Percentiles rank a stretch among this genome's conserved stretches.
phyloP scores from a whole-genome alignment of 352 stramenopile genomes.

The Globisporangium rhizosaccharum region DNA sequence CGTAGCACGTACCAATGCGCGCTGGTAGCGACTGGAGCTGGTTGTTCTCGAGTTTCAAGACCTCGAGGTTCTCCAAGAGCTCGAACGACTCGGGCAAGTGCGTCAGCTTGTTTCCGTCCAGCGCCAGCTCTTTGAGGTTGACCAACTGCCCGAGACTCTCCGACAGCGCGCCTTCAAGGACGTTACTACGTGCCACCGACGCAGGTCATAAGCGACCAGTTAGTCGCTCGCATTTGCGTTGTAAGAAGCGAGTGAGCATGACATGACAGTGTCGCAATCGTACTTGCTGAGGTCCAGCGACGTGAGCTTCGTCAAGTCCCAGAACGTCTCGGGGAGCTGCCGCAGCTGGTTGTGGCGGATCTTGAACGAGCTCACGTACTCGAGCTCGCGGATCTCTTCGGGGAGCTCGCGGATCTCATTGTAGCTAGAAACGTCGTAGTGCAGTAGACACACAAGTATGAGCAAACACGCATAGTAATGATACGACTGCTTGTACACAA shows the following conservation, averaged over 20 bases:
- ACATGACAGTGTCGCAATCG: conserved; percentile 3
- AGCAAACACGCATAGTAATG: background rate
- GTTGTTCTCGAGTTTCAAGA: conserved; percentile 63
- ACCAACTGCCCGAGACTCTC: conserved; percentile 39
- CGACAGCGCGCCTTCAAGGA: conserved; percentile 40
- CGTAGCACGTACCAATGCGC: conserved; percentile 32
- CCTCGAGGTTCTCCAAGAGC: conserved; percentile 40
- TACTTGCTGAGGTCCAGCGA: conserved; percentile 81
- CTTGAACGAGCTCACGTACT: conserved; percentile 54
- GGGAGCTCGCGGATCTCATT: conserved; percentile 67
- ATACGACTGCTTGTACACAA: background rate
- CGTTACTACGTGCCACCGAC: conserved; percentile 35
- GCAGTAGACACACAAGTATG: background rate
- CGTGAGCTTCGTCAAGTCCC: conserved; percentile 46
- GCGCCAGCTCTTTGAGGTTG: conserved; percentile 53
- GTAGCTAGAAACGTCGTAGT: conserved; percentile 29
- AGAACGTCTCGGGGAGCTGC: conserved; percentile 47
- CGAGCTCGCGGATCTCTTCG: conserved; percentile 37
- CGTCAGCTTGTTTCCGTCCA: conserved; percentile 65
- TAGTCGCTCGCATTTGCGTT: background rate
- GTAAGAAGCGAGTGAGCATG: too few relatives aligned
- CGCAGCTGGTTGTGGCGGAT: conserved; percentile 67
- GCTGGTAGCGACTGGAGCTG: conserved; percentile 37
- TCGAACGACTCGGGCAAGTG: conserved; percentile 48
- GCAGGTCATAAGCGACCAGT: conserved; percentile 4